Evolutionary conservation across 345 rosid genomes (phyloP).

Genomic region (Stellera chamaejasme): DNA sequence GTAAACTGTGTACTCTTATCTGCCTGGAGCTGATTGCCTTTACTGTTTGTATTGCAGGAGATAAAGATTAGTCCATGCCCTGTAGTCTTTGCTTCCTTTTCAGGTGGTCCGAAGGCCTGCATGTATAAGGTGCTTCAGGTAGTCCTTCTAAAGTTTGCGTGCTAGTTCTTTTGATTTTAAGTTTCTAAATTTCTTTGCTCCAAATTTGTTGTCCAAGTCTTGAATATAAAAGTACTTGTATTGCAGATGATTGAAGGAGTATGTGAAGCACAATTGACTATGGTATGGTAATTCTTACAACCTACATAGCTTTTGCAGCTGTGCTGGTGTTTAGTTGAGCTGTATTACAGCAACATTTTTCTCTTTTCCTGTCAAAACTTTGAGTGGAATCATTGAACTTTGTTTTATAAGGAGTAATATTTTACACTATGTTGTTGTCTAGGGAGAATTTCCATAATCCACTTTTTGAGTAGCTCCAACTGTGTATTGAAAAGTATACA

Average conservation of each 20-base stretch:
- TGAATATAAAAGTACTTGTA: constrained; percentile 4
- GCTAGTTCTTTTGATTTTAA: neutral
- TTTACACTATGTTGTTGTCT: too few species aligned
- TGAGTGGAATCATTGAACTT: too few species aligned
- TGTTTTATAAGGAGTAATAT: too few species aligned
- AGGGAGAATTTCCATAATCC: too few species aligned
- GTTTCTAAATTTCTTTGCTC: neutral
- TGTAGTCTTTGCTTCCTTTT: constrained; percentile 73
- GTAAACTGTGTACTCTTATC: neutral
- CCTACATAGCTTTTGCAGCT: too few species aligned
- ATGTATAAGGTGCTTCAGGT: constrained; percentile 95
- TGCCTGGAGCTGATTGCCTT: constrained; percentile 2
- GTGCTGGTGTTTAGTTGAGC: too few species aligned
- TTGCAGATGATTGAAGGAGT: constrained; percentile 68
- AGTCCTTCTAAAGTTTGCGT: constrained; percentile 10
- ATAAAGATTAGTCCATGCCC: constrained; percentile 70
- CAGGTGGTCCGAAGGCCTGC: constrained; percentile 90
- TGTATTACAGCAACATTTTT: too few species aligned
- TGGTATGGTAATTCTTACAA: constrained; percentile 26
- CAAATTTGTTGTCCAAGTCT: constrained; percentile 4
- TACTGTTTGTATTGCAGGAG: constrained; percentile 35
- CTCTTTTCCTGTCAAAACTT: too few species aligned
- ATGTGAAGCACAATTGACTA: constrained; percentile 39
- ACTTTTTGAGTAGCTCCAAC: too few species aligned
- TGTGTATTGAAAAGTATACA: too few species aligned